Conservation (phyloP, 2,329 filamentous ascomycete species). For the Sclerotinia borealis region DNA sequence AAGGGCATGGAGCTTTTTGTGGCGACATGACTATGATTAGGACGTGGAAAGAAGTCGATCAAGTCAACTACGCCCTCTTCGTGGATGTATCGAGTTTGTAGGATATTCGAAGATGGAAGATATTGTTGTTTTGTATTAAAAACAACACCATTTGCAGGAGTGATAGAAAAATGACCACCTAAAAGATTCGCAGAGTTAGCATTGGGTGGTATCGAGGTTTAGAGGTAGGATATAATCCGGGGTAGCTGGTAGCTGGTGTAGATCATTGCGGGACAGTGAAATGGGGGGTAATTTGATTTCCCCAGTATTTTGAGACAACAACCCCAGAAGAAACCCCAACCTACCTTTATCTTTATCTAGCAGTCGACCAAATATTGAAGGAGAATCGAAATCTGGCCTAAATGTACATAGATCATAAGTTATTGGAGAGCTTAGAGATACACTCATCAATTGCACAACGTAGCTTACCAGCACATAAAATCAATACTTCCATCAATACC, state of each 20-base stretch:
- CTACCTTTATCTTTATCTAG: conserved; percentile 59
- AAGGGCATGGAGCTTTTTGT: conserved; percentile 46
- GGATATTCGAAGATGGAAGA: conserved; percentile 65
- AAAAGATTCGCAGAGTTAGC: neutral
- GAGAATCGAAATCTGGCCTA: conserved; percentile 74
- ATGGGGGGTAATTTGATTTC: neutral
- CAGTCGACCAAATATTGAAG: conserved; percentile 67
- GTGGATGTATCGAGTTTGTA: conserved; percentile 72
- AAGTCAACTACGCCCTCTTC: conserved; percentile 69
- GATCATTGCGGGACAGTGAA: neutral
- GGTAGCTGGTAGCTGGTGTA: neutral
- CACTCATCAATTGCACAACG: neutral
- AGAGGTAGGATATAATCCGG: neutral
- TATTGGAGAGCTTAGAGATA: neutral
- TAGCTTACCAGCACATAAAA: conserved; percentile 68
- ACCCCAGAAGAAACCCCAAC: neutral
- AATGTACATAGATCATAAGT: neutral
- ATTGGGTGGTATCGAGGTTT: neutral
- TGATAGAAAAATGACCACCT: conserved; percentile 66
- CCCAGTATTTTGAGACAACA: neutral
- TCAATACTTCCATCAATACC: conserved; percentile 69
- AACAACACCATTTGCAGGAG: conserved; percentile 43
- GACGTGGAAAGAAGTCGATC: conserved; percentile 70
- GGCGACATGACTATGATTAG: conserved; percentile 51
- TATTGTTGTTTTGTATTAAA: conserved; percentile 74